phyloP scores from a whole-genome alignment of 768 basidiomycete genomes.

The Hygrocybe coccinea region DNA sequence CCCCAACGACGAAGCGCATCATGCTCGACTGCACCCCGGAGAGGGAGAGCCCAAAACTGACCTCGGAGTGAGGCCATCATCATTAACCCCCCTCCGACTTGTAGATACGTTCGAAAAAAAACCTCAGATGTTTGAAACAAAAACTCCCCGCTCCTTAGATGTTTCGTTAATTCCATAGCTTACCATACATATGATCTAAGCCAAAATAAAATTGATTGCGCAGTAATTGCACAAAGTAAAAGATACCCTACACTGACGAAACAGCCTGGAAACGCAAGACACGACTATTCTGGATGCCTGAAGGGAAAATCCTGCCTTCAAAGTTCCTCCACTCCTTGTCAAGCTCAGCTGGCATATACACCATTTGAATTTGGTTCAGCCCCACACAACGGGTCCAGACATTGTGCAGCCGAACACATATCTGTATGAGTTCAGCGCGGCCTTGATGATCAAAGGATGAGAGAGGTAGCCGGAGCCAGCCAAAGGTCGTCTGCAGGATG shows the following conservation, averaged over 20 bases:
- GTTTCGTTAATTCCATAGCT: no score
- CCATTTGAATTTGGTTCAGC: constrained; percentile 37
- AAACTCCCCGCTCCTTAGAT: no score
- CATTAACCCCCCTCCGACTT: no score
- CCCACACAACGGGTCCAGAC: constrained; percentile 32
- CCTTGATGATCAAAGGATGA: constrained; percentile 24
- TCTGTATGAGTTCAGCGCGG: constrained; percentile 34
- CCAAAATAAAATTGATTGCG: no score
- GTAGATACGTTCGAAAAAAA: no score
- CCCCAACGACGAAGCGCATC: constrained; percentile 6
- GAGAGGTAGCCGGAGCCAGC: constrained; percentile 39
- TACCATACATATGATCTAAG: no score
- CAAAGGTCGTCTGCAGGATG: constrained; percentile 42
- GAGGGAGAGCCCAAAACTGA: not conserved
- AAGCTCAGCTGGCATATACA: constrained; percentile 34
- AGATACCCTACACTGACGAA: no score
- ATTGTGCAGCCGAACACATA: constrained; percentile 32
- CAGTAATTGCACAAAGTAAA: no score
- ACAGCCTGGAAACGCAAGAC: no score
- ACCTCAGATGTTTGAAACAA: no score
- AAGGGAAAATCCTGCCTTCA: constrained; percentile 35
- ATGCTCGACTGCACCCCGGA: not conserved
- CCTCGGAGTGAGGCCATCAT: constrained; percentile 6
- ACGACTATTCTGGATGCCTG: no score
- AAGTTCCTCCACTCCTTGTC: constrained; percentile 33